Conservation (phyloP, 768 basidiomycete genomes). For the Suillus luteus region DNA sequence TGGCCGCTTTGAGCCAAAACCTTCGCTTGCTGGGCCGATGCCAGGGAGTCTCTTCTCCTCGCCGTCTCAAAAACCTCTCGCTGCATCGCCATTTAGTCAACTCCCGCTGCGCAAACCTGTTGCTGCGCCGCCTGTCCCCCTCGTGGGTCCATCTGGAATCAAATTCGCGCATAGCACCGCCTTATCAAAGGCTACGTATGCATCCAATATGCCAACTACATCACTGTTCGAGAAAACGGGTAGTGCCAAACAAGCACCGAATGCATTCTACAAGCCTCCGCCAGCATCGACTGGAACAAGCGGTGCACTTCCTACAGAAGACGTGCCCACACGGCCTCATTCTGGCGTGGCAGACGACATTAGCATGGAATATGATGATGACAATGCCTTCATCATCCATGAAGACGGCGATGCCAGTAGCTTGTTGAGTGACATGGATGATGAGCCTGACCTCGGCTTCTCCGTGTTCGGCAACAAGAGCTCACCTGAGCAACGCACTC, state of each 20-base stretch:
- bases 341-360: slow-evolving; percentile 15
- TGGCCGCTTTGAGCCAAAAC: slow-evolving; percentile 12
- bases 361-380: slow-evolving; percentile 18
- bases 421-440: slow-evolving; percentile 11
- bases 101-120: slow-evolving; percentile 10
- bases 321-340: slow-evolving; percentile 12
- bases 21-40: background rate
- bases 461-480: slow-evolving; percentile 29
- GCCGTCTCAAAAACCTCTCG: background rate
- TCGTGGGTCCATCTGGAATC: slow-evolving; percentile 18
- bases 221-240: slow-evolving; percentile 45
- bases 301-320: slow-evolving; percentile 17
- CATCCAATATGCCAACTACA: slow-evolving; percentile 12
- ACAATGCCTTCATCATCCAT: slow-evolving; percentile 10
- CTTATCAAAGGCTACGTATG: slow-evolving; percentile 12
- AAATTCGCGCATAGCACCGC: slow-evolving; percentile 5
- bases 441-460: slow-evolving; percentile 25
- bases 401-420: slow-evolving; percentile 10
- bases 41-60: slow-evolving; percentile 13
- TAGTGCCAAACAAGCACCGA: slow-evolving; percentile 54
- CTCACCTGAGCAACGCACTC: slow-evolving; percentile 20
- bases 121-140: slow-evolving; percentile 12
- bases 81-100: slow-evolving; percentile 1
- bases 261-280: slow-evolving; percentile 70
- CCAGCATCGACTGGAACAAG: slow-evolving; percentile 20